A percentile compares a stretch with the other conserved stretches of the same genome.
Evolutionary conservation across 768 basidiomycete genomes (phyloP).

Genomic region (Termitomyces bulborhizus): DNA sequence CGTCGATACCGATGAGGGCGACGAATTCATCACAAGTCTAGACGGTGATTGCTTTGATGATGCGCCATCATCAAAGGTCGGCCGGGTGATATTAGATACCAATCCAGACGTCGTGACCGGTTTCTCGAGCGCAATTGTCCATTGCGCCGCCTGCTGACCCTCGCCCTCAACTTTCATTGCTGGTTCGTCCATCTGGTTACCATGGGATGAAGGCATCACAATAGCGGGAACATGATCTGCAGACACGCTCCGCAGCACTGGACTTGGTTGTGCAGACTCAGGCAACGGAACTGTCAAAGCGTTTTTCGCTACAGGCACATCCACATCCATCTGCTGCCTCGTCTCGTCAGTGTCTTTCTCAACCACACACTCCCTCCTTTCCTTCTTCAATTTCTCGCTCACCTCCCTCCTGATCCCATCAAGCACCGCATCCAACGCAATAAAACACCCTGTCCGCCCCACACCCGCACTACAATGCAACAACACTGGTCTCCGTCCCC

Average conservation of each 20-base stretch:
- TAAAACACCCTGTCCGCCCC: slow-evolving; percentile 91
- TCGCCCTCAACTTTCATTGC: not conserved
- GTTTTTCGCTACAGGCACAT: slow-evolving; percentile 2
- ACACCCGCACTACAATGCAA: slow-evolving; percentile 94
- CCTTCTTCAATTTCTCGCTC: slow-evolving; percentile 15
- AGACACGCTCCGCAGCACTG: not conserved
- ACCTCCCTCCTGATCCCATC: slow-evolving; percentile 66
- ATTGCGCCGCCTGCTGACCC: not conserved
- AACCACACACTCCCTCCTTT: not conserved
- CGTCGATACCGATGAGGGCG: not conserved
- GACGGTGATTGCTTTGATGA: not conserved
- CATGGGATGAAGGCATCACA: not conserved
- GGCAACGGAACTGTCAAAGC: not conserved
- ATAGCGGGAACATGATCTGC: not conserved
- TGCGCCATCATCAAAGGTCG: not conserved
- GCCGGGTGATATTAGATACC: not conserved
- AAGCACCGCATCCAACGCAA: slow-evolving; percentile 82
- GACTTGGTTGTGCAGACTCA: not conserved
- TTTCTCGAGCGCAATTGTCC: not conserved
- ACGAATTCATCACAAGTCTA: not conserved
- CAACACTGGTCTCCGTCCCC: slow-evolving; percentile 50
- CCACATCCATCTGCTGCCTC: slow-evolving; percentile 24
- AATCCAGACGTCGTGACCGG: not conserved
- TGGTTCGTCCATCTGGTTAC: not conserved
- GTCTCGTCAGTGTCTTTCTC: not conserved